phyloP scores from a whole-genome alignment of 352 stramenopile genomes.

The Globisporangium nodosum region DNA sequence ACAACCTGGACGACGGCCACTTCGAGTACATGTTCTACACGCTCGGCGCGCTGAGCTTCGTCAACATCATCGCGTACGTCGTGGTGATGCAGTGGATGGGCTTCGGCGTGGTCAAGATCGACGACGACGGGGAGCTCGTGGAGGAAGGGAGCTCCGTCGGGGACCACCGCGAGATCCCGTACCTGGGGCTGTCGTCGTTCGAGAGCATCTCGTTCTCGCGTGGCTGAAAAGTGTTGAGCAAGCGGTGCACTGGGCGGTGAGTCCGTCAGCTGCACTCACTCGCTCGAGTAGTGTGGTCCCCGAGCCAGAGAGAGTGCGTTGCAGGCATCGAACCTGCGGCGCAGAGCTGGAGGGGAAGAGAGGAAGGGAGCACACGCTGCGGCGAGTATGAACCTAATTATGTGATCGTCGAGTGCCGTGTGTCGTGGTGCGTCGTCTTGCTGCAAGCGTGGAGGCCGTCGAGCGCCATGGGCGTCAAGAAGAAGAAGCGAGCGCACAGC shows the following conservation, averaged over 20 bases:
- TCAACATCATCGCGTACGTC: constrained; percentile 74
- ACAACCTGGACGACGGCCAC: constrained; percentile 72
- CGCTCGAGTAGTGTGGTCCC: neutral
- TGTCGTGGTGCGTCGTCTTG: too few relatives aligned
- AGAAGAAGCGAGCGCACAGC: constrained; percentile 31
- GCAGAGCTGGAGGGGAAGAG: too few relatives aligned
- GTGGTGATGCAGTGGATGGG: constrained; percentile 85
- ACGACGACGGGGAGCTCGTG: constrained; percentile 54
- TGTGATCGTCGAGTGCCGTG: too few relatives aligned
- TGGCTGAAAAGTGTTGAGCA: neutral
- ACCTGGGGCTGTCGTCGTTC: constrained; percentile 42
- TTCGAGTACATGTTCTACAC: constrained; percentile 91
- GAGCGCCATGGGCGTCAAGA: constrained; percentile 26
- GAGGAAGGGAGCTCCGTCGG: neutral
- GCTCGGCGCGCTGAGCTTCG: constrained; percentile 57
- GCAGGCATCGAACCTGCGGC: too few relatives aligned
- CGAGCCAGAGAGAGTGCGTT: too few relatives aligned
- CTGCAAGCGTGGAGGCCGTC: too few relatives aligned
- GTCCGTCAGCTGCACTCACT: neutral
- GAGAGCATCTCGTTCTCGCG: constrained; percentile 57
- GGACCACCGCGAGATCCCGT: constrained; percentile 1
- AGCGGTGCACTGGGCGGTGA: too few relatives aligned
- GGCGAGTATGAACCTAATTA: too few relatives aligned
- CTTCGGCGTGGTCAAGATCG: constrained; percentile 78
- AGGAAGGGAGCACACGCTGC: too few relatives aligned